phyloP scores from a whole-genome alignment of 2,329 filamentous ascomycete species.

The Hyphodiscus sp. region DNA sequence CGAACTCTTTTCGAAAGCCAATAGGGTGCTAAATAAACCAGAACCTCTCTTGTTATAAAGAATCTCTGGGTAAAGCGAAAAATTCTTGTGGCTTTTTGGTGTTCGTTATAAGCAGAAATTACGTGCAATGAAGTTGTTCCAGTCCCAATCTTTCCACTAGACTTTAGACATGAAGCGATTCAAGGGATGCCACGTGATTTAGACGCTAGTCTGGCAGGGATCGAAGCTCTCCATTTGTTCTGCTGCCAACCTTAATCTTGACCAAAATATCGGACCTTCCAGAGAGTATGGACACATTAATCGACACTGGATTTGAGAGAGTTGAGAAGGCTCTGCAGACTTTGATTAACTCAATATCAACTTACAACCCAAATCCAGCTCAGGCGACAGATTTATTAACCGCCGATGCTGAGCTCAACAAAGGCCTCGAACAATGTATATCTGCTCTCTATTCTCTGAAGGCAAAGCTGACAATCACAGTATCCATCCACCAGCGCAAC shows the following conservation, averaged over 20 bases:
- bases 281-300: slow-evolving; percentile 50
- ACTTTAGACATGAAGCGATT: too few relatives aligned
- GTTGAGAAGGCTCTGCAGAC: slow-evolving; percentile 60
- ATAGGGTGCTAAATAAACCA: too few relatives aligned
- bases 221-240: not conserved
- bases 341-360: slow-evolving; percentile 72
- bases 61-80: too few relatives aligned
- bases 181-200: too few relatives aligned
- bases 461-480: slow-evolving; percentile 33
- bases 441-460: not conserved
- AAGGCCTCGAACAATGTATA: slow-evolving; percentile 59
- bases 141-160: too few relatives aligned
- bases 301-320: slow-evolving; percentile 58
- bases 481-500: slow-evolving; percentile 71
- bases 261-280: not conserved
- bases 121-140: too few relatives aligned
- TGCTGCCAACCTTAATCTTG: not conserved
- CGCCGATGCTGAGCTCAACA: slow-evolving; percentile 62
- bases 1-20: too few relatives aligned
- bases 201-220: not conserved
- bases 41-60: too few relatives aligned
- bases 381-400: slow-evolving; percentile 63
- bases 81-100: too few relatives aligned
- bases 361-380: slow-evolving; percentile 68
- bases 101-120: too few relatives aligned